Percentiles rank a stretch among this genome's conserved stretches.
Conservation (phyloP, 768 basidiomycete genomes). For the Jaapia argillacea region DNA sequence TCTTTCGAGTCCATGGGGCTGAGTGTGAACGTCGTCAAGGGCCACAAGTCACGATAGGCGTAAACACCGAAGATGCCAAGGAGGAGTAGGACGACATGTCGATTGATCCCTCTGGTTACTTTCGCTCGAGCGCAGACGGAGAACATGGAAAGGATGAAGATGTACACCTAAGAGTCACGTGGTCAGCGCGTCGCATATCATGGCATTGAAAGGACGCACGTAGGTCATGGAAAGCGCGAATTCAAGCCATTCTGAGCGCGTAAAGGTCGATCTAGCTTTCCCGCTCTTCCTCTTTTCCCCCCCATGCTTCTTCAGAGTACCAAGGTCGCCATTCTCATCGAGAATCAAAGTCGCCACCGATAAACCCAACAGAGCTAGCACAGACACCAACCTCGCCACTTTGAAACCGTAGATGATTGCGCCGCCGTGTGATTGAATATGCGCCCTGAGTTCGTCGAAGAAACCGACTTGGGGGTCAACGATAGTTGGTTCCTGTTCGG, state of each 20-base stretch:
- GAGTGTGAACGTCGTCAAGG: conserved; percentile 43
- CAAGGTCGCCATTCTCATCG: neutral
- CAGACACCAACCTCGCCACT: neutral
- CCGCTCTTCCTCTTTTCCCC: neutral
- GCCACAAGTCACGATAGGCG: conserved; percentile 50
- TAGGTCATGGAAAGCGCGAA: neutral
- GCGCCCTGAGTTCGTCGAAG: neutral
- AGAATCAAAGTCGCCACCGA: neutral
- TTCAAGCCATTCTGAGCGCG: neutral
- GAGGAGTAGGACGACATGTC: conserved; percentile 39
- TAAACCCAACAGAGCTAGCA: neutral
- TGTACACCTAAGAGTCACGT: neutral
- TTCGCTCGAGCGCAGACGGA: neutral
- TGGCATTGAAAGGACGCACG: neutral
- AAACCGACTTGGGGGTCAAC: neutral
- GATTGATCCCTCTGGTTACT: conserved; percentile 6
- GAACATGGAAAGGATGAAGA: neutral
- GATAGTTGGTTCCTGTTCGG: neutral
- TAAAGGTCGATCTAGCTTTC: neutral
- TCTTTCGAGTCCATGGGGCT: conserved; percentile 38
- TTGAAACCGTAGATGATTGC: conserved; percentile 4
- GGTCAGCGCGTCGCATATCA: neutral
- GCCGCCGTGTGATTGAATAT: neutral
- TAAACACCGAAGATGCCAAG: conserved; percentile 38
- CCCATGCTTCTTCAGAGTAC: neutral